These are phyloP conservation scores for Inonotus hispidus DNA, from an alignment of 1,284 basidiomycete genomes.

Conservation along the genomic window DNA sequence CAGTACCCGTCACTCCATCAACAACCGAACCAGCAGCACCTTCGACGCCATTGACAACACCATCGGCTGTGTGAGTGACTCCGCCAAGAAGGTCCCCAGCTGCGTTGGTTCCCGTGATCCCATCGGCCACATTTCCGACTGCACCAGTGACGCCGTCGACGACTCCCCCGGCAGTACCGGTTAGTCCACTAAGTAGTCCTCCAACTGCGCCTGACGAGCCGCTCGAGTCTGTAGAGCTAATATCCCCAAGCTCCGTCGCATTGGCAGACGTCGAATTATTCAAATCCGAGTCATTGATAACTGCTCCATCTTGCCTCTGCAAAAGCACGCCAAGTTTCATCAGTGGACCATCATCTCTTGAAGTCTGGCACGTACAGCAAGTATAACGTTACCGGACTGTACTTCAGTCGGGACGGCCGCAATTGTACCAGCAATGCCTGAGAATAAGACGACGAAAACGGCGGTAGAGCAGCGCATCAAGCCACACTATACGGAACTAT, in stretches of 20 bases:
- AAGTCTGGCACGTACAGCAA: neutral
- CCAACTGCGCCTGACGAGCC: neutral
- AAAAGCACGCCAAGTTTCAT: neutral
- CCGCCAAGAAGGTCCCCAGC: neutral
- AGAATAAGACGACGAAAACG: conserved; percentile 15
- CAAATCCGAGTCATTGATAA: neutral
- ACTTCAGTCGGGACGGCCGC: conserved; percentile 23
- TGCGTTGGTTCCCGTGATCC: neutral
- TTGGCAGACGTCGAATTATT: neutral
- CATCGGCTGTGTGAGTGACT: neutral
- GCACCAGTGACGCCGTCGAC: conserved; percentile 10
- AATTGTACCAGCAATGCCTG: conserved; percentile 22
- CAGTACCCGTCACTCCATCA: conserved; percentile 4
- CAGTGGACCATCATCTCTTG: no score
- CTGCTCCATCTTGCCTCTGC: neutral
- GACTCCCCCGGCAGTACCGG: neutral
- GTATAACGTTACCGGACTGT: neutral
- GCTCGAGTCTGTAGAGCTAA: neutral
- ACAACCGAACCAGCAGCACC: conserved; percentile 1
- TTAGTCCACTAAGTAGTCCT: neutral
- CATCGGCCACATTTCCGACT: neutral
- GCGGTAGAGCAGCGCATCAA: neutral
- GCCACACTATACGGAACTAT: neutral
- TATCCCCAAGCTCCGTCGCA: neutral
- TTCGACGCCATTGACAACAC: neutral